phyloP scores from a whole-genome alignment of 1,139 yeast genomes.

The Yamadazyma buinensis region DNA sequence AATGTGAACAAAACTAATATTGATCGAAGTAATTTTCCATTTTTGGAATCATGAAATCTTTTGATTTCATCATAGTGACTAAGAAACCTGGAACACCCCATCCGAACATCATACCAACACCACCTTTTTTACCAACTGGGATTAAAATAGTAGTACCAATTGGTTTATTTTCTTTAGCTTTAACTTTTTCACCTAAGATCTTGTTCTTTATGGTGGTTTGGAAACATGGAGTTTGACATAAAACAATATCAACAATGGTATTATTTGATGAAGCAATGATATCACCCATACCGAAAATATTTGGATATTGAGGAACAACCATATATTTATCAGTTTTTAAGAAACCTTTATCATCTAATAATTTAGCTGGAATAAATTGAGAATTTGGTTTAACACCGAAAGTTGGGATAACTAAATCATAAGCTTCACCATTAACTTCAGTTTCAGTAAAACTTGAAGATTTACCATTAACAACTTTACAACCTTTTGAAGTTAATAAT shows the following conservation, averaged over 20 bases:
- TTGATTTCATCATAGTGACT: slow-evolving; percentile 22
- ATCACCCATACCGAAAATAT: slow-evolving; percentile 25
- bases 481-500: slow-evolving; percentile 17
- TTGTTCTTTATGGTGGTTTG: slow-evolving; percentile 1
- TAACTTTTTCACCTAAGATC: slow-evolving; percentile 7
- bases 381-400: slow-evolving; percentile 19
- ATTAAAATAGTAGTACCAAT: slow-evolving; percentile 15
- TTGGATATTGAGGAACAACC: slow-evolving; percentile 15
- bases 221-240: slow-evolving; percentile 11
- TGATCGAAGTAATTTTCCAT: not conserved
- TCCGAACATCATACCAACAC: slow-evolving; percentile 31
- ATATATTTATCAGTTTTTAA: slow-evolving; percentile 19
- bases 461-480: slow-evolving; percentile 18
- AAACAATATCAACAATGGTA: slow-evolving; percentile 10
- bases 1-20: too few species aligned
- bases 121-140: slow-evolving; percentile 35
- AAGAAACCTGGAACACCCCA: slow-evolving; percentile 27
- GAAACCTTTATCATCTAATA: slow-evolving; percentile 15
- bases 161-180: slow-evolving; percentile 13
- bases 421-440: slow-evolving; percentile 7
- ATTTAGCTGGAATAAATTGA: slow-evolving; percentile 13
- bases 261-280: slow-evolving; percentile 16
- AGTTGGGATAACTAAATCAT: slow-evolving; percentile 22
- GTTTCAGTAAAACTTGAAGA: slow-evolving; percentile 4
- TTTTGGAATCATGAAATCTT: slow-evolving; percentile 19